Conservation (phyloP, 179 eudicot species). For the Silene noctiflora region DNA sequence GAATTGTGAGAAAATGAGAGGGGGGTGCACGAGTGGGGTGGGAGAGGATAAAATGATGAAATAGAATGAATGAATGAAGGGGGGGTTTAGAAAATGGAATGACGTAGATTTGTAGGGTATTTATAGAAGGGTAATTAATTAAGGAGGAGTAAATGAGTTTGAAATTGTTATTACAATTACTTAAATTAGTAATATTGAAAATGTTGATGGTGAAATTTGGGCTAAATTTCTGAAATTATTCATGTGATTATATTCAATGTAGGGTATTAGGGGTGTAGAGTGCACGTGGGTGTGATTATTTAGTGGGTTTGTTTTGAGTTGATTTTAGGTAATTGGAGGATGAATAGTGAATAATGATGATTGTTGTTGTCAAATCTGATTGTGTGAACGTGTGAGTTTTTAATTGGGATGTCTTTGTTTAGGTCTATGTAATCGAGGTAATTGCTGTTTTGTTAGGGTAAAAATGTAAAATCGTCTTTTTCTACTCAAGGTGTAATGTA, state of each 20-base stretch:
- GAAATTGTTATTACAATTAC: neutral
- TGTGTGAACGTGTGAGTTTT: neutral
- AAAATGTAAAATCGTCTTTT: no score
- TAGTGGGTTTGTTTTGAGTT: neutral
- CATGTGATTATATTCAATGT: neutral
- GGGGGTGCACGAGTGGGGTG: slow-evolving; percentile 1
- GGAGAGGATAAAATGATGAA: neutral
- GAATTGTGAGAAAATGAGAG: neutral
- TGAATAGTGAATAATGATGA: neutral
- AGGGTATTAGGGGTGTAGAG: neutral
- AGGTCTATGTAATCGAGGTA: no score
- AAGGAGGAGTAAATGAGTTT: neutral
- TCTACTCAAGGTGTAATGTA: no score
- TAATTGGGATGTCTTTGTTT: no score
- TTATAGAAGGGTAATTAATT: neutral
- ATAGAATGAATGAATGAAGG: slow-evolving; percentile 4
- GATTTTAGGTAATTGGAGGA: neutral
- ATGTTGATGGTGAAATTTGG: neutral
- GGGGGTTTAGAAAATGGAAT: neutral
- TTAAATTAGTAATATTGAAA: no score
- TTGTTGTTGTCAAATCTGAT: neutral
- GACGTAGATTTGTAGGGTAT: neutral
- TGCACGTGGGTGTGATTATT: neutral
- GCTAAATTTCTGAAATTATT: neutral
- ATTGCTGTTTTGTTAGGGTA: no score